Conservation (phyloP, 2,329 filamentous ascomycete species). For the Phoma herbarum region DNA sequence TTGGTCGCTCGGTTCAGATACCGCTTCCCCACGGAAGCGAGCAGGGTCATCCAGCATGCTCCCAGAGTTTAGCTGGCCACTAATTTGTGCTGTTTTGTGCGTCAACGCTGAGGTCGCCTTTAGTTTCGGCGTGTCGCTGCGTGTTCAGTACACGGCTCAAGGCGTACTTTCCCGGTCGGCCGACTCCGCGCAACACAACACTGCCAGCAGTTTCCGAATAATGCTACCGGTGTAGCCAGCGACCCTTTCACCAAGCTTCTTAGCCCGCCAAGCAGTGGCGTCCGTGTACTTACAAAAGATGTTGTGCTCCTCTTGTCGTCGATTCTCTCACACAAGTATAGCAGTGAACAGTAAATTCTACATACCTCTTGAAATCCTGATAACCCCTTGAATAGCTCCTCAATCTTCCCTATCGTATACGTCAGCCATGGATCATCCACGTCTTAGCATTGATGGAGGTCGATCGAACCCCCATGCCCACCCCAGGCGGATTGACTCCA, state of each 20-base stretch:
- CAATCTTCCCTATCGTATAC: too few species aligned
- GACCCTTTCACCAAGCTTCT: neutral
- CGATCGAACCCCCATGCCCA: neutral
- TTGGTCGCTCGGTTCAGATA: neutral
- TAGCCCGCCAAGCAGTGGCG: neutral
- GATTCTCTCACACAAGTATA: neutral
- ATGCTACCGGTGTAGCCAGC: too few species aligned
- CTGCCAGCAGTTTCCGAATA: neutral
- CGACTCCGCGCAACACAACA: slow-evolving; percentile 1
- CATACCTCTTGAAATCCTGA: neutral
- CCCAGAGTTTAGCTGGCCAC: neutral
- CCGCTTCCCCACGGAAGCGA: neutral
- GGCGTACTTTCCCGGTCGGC: neutral
- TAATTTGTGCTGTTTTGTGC: neutral
- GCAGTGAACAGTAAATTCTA: neutral
- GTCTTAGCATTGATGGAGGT: neutral
- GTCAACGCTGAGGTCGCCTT: too few species aligned
- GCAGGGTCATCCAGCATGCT: neutral
- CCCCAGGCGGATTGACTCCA: neutral
- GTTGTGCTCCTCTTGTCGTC: neutral
- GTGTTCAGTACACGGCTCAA: neutral
- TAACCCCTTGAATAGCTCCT: neutral
- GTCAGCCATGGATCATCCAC: neutral
- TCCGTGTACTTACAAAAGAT: neutral
- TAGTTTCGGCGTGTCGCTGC: neutral